Percentiles rank a stretch among this genome's conserved stretches.
Conservation (phyloP, 495 filamentous ascomycete genomes). For the Xylaria acuta region DNA sequence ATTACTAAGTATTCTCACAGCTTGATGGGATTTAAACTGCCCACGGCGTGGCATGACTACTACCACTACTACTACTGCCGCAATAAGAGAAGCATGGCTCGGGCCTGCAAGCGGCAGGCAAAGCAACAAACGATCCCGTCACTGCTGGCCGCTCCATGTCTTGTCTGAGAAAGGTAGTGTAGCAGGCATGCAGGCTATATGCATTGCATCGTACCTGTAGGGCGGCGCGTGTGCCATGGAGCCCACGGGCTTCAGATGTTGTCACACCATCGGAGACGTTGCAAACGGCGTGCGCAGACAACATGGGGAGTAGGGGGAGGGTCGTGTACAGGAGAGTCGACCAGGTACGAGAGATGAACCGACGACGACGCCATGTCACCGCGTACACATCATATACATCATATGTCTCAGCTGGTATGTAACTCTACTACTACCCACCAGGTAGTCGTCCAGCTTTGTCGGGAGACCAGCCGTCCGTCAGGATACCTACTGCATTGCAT, state of each 20-base stretch:
- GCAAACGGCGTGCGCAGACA: slow-evolving; percentile 20
- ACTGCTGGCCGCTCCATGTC: not conserved
- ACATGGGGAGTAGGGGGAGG: not conserved
- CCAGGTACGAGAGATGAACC: slow-evolving; percentile 8
- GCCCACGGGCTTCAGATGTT: slow-evolving; percentile 18
- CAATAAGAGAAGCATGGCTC: not conserved
- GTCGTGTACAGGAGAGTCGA: not conserved
- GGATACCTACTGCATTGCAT: not conserved
- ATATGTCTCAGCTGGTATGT: slow-evolving; percentile 18
- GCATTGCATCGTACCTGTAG: slow-evolving; percentile 17
- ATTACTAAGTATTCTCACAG: not conserved
- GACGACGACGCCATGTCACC: slow-evolving; percentile 15
- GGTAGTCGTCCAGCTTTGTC: slow-evolving; percentile 8
- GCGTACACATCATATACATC: not conserved
- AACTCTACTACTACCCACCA: not conserved
- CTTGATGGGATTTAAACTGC: not conserved
- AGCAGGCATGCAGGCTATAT: slow-evolving; percentile 8
- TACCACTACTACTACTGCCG: not conserved
- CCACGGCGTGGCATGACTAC: not conserved
- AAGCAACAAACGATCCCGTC: not conserved
- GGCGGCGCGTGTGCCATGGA: slow-evolving; percentile 20
- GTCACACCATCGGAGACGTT: slow-evolving; percentile 21
- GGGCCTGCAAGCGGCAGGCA: slow-evolving; percentile 6
- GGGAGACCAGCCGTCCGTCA: not conserved
- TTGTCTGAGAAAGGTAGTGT: slow-evolving; percentile 4